These are phyloP conservation scores for Termitomyces sp. DNA, from an alignment of 1,284 basidiomycete species.

Conservation along the genomic window DNA sequence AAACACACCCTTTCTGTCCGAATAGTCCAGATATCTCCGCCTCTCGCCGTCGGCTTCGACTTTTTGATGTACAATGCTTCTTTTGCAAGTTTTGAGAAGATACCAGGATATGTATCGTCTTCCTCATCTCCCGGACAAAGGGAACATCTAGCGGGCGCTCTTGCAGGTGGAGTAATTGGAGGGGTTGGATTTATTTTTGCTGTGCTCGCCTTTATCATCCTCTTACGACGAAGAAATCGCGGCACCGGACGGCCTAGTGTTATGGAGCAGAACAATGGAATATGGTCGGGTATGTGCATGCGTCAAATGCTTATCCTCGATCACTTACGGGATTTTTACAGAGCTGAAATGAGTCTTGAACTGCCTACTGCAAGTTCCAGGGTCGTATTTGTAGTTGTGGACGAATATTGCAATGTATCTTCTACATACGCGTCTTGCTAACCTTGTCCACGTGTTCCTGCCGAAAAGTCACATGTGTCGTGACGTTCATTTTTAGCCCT, in stretches of 20 bases:
- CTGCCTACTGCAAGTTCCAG: background rate
- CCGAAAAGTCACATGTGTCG: background rate
- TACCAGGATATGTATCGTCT: conserved; percentile 13
- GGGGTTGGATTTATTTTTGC: conserved; percentile 4
- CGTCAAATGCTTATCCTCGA: background rate
- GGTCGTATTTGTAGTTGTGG: background rate
- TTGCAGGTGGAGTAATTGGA: conserved; percentile 13
- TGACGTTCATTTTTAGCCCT: background rate
- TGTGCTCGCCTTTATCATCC: background rate
- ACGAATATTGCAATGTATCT: background rate
- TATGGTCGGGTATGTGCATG: conserved; percentile 6
- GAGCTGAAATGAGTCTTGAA: conserved; percentile 1
- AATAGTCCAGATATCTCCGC: conserved; percentile 27
- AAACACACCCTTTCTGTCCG: conserved; percentile 31
- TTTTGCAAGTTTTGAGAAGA: conserved; percentile 20
- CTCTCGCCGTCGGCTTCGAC: conserved; percentile 31
- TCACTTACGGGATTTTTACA: background rate
- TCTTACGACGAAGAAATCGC: conserved; percentile 1
- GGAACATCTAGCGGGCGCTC: conserved; percentile 4
- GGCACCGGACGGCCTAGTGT: background rate
- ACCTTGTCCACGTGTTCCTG: background rate
- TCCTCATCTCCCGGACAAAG: conserved; percentile 1
- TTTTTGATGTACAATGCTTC: conserved; percentile 33
- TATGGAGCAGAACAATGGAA: background rate
- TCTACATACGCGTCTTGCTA: background rate